Conservation (phyloP, 1,284 basidiomycete genomes). For the Cryptococcus sp. region DNA sequence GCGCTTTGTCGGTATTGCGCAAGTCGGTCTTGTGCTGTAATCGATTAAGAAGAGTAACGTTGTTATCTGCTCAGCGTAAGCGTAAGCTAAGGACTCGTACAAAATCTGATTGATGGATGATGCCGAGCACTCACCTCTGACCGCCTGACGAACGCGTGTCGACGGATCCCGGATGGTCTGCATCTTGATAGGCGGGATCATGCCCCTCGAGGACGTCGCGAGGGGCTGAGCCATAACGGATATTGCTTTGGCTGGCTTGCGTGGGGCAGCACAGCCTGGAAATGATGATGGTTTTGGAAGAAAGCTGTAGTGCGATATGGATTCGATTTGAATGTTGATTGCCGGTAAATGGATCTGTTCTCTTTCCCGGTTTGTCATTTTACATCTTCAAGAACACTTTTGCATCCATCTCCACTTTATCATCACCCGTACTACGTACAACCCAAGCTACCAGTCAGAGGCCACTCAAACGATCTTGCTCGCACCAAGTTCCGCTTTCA, state of each 20-base stretch:
- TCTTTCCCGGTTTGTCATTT: neutral
- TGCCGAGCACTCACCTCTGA: slow-evolving; percentile 37
- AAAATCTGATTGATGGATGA: neutral
- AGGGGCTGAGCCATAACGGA: slow-evolving; percentile 3
- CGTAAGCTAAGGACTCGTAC: neutral
- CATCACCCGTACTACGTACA: neutral
- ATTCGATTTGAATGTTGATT: neutral
- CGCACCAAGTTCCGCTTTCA: too few species aligned
- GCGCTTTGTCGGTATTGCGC: slow-evolving; percentile 73
- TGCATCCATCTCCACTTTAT: neutral
- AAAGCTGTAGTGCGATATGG: neutral
- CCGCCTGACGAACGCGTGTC: slow-evolving; percentile 42
- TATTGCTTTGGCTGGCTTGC: slow-evolving; percentile 1
- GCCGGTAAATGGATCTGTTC: neutral
- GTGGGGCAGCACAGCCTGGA: neutral
- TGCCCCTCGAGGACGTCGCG: slow-evolving; percentile 16
- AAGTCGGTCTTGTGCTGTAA: slow-evolving; percentile 70
- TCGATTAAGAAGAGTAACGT: slow-evolving; percentile 81
- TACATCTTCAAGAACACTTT: neutral
- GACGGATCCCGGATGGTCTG: slow-evolving; percentile 36
- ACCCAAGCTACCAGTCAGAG: too few species aligned
- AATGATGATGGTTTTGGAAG: neutral
- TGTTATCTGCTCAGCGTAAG: slow-evolving; percentile 67
- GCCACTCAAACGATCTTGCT: too few species aligned
- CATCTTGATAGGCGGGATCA: slow-evolving; percentile 22